Conservation (phyloP, 805 yeast species). For the Candida insectalens region DNA sequence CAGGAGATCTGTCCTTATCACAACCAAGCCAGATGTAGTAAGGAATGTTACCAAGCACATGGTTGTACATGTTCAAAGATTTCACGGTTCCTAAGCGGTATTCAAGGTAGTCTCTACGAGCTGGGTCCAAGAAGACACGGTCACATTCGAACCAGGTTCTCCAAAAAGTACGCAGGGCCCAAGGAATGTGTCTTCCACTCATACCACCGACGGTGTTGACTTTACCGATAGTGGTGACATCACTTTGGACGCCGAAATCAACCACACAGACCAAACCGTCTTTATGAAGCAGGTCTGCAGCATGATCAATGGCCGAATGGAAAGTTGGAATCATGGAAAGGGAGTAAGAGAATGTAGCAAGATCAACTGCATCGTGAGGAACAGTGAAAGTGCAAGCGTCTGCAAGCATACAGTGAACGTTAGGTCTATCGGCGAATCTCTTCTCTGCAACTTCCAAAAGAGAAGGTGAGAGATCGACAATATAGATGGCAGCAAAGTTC, state of each 20-base stretch:
- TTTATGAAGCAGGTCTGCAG: conserved; percentile 39
- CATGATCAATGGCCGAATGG: conserved; percentile 69
- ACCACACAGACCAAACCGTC: conserved; percentile 61
- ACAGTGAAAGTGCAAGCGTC: conserved; percentile 68
- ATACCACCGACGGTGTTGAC: conserved; percentile 70
- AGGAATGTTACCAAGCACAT: conserved; percentile 61
- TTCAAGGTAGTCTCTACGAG: conserved; percentile 76
- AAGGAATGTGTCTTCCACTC: conserved; percentile 60
- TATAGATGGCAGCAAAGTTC: conserved; percentile 55
- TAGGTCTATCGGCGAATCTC: conserved; percentile 37
- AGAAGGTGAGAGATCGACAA: conserved; percentile 71
- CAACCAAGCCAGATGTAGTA: conserved; percentile 80
- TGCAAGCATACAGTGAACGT: conserved; percentile 60
- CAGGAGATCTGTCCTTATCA: conserved; percentile 45
- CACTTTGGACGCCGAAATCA: conserved; percentile 72
- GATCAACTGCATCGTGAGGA: conserved; percentile 45
- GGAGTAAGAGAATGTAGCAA: conserved; percentile 72
- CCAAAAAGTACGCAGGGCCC: conserved; percentile 78
- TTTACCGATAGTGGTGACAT: conserved; percentile 55
- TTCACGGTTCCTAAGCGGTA: conserved; percentile 76
- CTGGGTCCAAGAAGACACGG: conserved; percentile 66
- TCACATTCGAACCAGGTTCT: conserved; percentile 83
- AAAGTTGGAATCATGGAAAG: conserved; percentile 80
- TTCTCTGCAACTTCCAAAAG: conserved; percentile 61
- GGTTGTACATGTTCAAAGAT: conserved; percentile 59